These are phyloP conservation scores for Prillingera fragicola DNA, from an alignment of 1,284 basidiomycete genomes.

Conservation along the genomic window DNA sequence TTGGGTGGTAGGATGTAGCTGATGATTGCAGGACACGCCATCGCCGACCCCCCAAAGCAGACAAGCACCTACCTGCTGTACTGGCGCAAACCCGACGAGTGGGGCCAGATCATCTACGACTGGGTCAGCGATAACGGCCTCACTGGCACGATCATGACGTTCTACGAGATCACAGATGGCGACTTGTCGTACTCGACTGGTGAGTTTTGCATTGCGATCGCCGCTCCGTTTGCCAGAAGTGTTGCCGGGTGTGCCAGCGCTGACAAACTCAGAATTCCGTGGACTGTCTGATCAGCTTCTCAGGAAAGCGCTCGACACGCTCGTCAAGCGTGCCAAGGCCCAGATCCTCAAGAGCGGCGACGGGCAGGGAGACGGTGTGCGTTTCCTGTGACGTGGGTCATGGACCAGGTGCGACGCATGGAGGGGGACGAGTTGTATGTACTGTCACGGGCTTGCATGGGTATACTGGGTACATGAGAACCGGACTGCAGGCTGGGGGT, in stretches of 20 bases:
- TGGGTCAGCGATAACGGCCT: constrained; percentile 54
- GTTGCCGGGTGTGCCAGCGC: neutral
- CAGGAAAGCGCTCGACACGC: constrained; percentile 49
- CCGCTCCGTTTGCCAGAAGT: too few species aligned
- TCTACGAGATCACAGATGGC: constrained; percentile 54
- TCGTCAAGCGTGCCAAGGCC: constrained; percentile 52
- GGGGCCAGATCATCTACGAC: constrained; percentile 52
- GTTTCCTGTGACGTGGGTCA: constrained; percentile 46
- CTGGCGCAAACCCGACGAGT: constrained; percentile 54
- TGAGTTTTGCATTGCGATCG: constrained; percentile 15
- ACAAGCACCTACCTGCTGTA: constrained; percentile 47
- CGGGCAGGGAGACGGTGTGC: constrained; percentile 51
- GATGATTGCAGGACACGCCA: constrained; percentile 31
- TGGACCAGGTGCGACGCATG: neutral
- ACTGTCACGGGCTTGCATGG: too few species aligned
- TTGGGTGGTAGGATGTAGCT: neutral
- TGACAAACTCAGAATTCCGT: constrained; percentile 47
- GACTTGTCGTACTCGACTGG: constrained; percentile 47
- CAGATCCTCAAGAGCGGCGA: constrained; percentile 50
- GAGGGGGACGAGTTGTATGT: too few species aligned
- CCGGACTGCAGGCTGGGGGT: too few species aligned
- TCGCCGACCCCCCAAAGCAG: constrained; percentile 44
- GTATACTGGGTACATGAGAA: too few species aligned
- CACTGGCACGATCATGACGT: constrained; percentile 53
- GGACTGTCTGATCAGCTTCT: constrained; percentile 48